Evolutionary conservation across 148 eudicot species (phyloP).

Genomic region (Silene uniflora): DNA sequence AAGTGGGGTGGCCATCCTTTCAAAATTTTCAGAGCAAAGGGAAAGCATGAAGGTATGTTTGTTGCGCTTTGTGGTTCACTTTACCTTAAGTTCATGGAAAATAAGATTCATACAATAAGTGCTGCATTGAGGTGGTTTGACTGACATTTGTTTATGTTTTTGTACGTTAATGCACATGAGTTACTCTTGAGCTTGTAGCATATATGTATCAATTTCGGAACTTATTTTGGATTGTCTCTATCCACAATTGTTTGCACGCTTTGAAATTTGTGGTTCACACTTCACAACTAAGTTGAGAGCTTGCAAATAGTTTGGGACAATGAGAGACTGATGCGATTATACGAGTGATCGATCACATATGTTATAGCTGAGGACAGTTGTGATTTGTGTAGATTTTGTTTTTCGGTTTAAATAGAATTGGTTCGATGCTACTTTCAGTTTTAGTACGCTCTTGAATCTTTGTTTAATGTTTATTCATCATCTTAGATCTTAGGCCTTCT

Average conservation of each 20-base stretch:
- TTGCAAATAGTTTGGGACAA: background rate
- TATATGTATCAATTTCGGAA: background rate
- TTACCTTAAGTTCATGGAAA: background rate
- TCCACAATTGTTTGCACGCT: background rate
- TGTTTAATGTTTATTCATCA: background rate
- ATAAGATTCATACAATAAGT: background rate
- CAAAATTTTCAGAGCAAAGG: conserved; percentile 83
- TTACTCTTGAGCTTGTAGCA: background rate
- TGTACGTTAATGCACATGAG: too few relatives aligned
- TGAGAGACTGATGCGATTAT: background rate
- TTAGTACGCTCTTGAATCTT: background rate
- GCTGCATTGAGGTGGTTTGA: background rate
- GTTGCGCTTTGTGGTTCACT: background rate
- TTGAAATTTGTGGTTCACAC: background rate
- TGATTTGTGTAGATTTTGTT: background rate
- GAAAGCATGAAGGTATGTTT: conserved; percentile 83
- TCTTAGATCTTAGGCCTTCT: background rate
- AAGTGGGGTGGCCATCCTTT: conserved; percentile 80
- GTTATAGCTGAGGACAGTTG: background rate
- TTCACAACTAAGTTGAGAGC: background rate
- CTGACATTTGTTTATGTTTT: background rate
- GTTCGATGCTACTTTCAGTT: background rate
- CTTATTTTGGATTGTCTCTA: background rate
- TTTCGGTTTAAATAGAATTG: background rate
- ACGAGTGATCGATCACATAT: background rate